These are phyloP conservation scores for Pulchroboletus neoregius DNA, from an alignment of 1,284 basidiomycete genomes.

Conservation along the genomic window DNA sequence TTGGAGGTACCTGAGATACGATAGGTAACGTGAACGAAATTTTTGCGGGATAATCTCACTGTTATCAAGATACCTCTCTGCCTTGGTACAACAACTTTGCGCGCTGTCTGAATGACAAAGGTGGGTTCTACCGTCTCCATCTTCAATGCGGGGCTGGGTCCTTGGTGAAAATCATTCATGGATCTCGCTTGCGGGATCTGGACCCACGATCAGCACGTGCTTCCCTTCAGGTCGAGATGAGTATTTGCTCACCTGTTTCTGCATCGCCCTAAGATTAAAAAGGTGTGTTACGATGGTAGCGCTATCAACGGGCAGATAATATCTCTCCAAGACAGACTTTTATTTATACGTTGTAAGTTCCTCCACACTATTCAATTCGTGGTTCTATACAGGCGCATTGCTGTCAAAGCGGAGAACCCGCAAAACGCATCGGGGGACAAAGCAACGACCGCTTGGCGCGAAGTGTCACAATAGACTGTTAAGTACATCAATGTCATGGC, in stretches of 20 bases:
- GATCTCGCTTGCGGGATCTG: conserved; percentile 17
- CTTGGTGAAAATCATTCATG: conserved; percentile 13
- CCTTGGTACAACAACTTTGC: conserved; percentile 17
- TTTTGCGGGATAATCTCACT: conserved; percentile 13
- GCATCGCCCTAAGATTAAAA: conserved; percentile 28
- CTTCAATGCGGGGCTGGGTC: conserved; percentile 3
- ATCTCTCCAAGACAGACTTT: conserved; percentile 3
- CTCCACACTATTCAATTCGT: conserved; percentile 5
- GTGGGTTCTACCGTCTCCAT: conserved; percentile 11
- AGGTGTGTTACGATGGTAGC: conserved; percentile 21
- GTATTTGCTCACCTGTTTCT: conserved; percentile 17
- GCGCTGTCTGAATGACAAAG: conserved; percentile 27
- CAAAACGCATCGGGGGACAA: conserved; percentile 18
- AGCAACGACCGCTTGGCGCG: conserved; percentile 10
- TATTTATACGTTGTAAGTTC: conserved; percentile 17
- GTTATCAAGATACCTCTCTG: conserved; percentile 24
- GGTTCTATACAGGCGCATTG: conserved; percentile 5
- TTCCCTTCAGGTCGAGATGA: conserved; percentile 18
- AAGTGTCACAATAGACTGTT: conserved; percentile 16
- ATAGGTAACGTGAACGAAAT: conserved; percentile 9
- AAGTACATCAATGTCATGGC: conserved; percentile 16
- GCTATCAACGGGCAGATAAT: conserved; percentile 13
- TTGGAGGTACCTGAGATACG: conserved; percentile 26
- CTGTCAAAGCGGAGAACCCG: conserved; percentile 20
- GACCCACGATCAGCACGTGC: conserved; percentile 25